Conservation (phyloP, 2,329 filamentous ascomycete species). For the Amesomyces nigricolor region DNA sequence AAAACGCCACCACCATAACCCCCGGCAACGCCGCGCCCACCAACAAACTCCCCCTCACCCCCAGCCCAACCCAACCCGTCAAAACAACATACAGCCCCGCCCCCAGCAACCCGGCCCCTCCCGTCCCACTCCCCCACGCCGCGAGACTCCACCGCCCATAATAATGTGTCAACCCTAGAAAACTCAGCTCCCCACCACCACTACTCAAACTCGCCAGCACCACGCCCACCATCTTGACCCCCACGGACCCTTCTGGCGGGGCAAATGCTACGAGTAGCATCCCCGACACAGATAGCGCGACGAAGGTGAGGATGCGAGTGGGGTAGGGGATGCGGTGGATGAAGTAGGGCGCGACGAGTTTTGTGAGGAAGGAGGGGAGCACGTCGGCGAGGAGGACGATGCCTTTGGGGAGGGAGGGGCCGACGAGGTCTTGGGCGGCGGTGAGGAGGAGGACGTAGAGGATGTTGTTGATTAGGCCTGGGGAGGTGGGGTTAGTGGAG, state of each 20-base stretch:
- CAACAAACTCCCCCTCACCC: constrained; percentile 66
- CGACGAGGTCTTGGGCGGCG: constrained; percentile 90
- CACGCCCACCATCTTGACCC: constrained; percentile 74
- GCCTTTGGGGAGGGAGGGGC: constrained; percentile 77
- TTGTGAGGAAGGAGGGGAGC: constrained; percentile 75
- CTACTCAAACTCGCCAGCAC: constrained; percentile 78
- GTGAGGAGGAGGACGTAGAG: constrained; percentile 97
- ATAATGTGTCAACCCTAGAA: constrained; percentile 85
- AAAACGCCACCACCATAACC: constrained; percentile 83
- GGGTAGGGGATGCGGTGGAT: constrained; percentile 83
- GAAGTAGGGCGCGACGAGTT: constrained; percentile 86
- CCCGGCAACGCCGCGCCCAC: constrained; percentile 70
- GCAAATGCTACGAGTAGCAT: constrained; percentile 88
- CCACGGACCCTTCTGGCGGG: constrained; percentile 58
- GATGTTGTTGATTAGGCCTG: constrained; percentile 91
- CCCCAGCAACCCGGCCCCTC: constrained; percentile 79
- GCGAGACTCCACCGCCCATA: constrained; percentile 84
- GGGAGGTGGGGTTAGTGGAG: not conserved
- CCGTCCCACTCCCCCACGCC: constrained; percentile 89
- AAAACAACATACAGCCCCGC: constrained; percentile 82
- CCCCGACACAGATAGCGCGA: constrained; percentile 67
- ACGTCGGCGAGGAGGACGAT: constrained; percentile 91
- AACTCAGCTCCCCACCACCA: constrained; percentile 84
- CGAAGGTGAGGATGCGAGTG: constrained; percentile 68
- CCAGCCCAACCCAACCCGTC: constrained; percentile 73